Conservation (phyloP, 2,329 filamentous ascomycete genomes). For the Alternaria brassicicola region DNA sequence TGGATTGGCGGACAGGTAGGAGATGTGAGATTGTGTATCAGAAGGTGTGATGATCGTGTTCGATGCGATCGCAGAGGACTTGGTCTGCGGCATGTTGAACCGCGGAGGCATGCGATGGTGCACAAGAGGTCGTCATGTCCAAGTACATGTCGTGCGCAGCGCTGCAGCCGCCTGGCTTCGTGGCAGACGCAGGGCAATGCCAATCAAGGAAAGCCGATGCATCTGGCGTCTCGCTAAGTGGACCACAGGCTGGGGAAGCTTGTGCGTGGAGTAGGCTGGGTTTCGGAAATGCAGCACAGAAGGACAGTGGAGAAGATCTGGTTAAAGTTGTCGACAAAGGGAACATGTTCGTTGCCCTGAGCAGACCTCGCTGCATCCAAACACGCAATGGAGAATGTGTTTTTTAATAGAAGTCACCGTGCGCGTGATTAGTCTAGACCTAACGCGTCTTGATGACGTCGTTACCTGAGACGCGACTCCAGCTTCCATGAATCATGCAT, state of each 20-base stretch:
- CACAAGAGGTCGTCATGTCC: not conserved
- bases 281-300: constrained; percentile 7
- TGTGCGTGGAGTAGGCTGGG: not conserved
- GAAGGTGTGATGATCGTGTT: not conserved
- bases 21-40: not conserved
- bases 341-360: not conserved
- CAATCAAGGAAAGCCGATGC: not conserved
- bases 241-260: constrained; percentile 2
- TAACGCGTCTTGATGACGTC: constrained; percentile 7
- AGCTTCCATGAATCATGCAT: not conserved
- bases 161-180: constrained; percentile 5
- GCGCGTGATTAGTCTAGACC: not conserved
- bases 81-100: not conserved
- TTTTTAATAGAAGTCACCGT: not conserved
- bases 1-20: not conserved
- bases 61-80: not conserved
- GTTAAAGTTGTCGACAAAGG: not conserved
- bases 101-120: not conserved
- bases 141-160: constrained; percentile 4
- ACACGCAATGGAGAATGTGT: not conserved
- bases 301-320: not conserved
- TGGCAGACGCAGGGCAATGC: constrained; percentile 12
- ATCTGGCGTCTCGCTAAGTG: constrained; percentile 1
- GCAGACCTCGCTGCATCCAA: not conserved
- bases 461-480: not conserved